Evolutionary conservation across 768 basidiomycete genomes (phyloP).

Genomic region (Termitomyces bulborhizus): DNA sequence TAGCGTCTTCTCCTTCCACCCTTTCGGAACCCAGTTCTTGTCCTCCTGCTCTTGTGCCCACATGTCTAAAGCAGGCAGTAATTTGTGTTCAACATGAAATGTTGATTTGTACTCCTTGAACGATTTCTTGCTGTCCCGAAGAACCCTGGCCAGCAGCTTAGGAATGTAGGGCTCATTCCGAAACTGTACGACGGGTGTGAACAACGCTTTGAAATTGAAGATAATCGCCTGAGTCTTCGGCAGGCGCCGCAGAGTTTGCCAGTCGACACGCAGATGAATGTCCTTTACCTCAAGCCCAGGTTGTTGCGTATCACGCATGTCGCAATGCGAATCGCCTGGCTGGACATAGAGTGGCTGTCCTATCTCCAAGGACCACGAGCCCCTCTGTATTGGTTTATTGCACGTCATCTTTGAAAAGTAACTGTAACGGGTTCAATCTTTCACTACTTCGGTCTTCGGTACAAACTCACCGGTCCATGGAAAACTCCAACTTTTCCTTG

Average conservation of each 20-base stretch:
- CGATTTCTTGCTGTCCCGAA: constrained; percentile 31
- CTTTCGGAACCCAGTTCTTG: constrained; percentile 35
- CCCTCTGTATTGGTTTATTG: constrained; percentile 45
- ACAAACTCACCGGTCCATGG: constrained; percentile 38
- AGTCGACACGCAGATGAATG: constrained; percentile 44
- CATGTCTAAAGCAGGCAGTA: constrained; percentile 36
- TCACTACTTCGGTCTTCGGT: neutral
- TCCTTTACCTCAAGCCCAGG: constrained; percentile 31
- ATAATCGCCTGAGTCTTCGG: constrained; percentile 41
- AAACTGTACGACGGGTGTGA: constrained; percentile 41
- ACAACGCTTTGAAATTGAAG: constrained; percentile 50
- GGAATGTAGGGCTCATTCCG: constrained; percentile 43
- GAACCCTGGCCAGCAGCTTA: constrained; percentile 34
- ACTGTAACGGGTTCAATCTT: constrained; percentile 17
- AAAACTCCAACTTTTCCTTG: constrained; percentile 40
- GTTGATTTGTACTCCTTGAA: constrained; percentile 40
- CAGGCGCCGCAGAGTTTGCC: constrained; percentile 47
- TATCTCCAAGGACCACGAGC: constrained; percentile 46
- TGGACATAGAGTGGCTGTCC: constrained; percentile 44
- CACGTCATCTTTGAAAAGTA: constrained; percentile 42
- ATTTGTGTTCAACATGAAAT: constrained; percentile 33
- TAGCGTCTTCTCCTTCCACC: constrained; percentile 44
- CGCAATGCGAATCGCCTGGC: constrained; percentile 30
- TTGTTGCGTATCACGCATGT: constrained; percentile 23
- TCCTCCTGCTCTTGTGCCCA: constrained; percentile 47